These are phyloP conservation scores for Noccaea bulbosa DNA, from an alignment of 345 rosid genomes.

Conservation along the genomic window DNA sequence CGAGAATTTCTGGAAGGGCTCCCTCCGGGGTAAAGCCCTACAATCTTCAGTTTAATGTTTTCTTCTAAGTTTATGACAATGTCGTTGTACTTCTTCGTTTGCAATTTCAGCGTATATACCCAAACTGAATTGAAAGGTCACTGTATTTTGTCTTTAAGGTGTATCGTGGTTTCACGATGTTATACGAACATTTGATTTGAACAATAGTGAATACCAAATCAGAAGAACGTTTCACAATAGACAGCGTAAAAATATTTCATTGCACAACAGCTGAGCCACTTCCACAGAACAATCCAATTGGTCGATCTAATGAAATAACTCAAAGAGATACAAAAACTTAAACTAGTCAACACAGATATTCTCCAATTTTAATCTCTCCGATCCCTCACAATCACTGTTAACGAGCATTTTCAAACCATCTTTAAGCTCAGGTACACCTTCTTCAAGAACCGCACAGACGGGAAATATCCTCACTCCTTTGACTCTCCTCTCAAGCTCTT, in stretches of 20 bases:
- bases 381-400: constrained; percentile 46
- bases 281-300: constrained; percentile 5
- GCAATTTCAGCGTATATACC: too few relatives aligned
- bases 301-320: neutral
- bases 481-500: constrained; percentile 70
- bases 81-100: too few relatives aligned
- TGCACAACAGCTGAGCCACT: constrained; percentile 1
- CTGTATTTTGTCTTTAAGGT: too few relatives aligned
- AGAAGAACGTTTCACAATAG: neutral
- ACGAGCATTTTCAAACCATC: constrained; percentile 76
- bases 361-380: constrained; percentile 51
- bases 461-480: constrained; percentile 65
- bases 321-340: neutral
- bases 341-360: constrained; percentile 53
- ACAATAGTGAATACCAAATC: neutral
- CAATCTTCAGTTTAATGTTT: too few relatives aligned
- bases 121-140: too few relatives aligned
- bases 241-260: constrained; percentile 2
- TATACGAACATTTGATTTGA: neutral
- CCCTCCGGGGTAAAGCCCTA: too few relatives aligned
- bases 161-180: too few relatives aligned
- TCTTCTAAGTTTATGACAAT: too few relatives aligned
- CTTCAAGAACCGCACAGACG: constrained; percentile 81
- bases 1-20: too few relatives aligned
- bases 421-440: constrained; percentile 81